Evolutionary conservation across 2,329 filamentous ascomycete genomes (phyloP).

Genomic region (Cladophialophora yegresii): DNA sequence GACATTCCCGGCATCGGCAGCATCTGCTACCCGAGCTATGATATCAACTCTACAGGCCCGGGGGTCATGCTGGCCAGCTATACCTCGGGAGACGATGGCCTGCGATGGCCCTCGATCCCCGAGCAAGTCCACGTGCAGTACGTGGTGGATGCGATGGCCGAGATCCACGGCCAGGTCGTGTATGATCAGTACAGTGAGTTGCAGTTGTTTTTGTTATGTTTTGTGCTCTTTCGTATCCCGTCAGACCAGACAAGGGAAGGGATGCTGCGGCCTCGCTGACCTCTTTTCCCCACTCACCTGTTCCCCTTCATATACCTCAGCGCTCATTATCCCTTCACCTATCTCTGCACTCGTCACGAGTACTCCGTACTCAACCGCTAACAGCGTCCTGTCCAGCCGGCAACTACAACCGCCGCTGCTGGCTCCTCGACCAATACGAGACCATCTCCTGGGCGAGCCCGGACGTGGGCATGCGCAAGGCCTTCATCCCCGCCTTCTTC

Average conservation of each 20-base stretch:
- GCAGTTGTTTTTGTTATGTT: background rate
- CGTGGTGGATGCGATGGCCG: conserved; percentile 65
- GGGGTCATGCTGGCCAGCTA: conserved; percentile 66
- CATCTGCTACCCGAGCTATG: conserved; percentile 68
- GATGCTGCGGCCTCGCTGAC: background rate
- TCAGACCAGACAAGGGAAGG: background rate
- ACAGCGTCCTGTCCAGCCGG: conserved; percentile 49
- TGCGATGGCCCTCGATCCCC: conserved; percentile 52
- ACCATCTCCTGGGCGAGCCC: conserved; percentile 65
- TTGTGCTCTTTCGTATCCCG: background rate
- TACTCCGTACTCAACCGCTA: background rate
- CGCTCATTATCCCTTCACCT: background rate
- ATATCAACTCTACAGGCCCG: conserved; percentile 64
- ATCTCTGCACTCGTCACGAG: background rate
- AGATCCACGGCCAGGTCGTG: conserved; percentile 65
- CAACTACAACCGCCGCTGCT: conserved; percentile 65
- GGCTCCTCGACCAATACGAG: conserved; percentile 63
- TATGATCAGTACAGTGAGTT: conserved; percentile 57
- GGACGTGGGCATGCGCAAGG: conserved; percentile 64
- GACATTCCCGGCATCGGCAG: conserved; percentile 64
- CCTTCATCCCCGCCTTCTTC: conserved; percentile 73
- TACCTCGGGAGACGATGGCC: conserved; percentile 43
- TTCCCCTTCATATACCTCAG: too few species aligned
- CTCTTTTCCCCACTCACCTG: background rate
- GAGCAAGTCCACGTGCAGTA: conserved; percentile 65